Percentiles rank a stretch among this genome's conserved stretches.
Conservation (phyloP, 202 grass and related monocot species). For the Musa balbisiana region DNA sequence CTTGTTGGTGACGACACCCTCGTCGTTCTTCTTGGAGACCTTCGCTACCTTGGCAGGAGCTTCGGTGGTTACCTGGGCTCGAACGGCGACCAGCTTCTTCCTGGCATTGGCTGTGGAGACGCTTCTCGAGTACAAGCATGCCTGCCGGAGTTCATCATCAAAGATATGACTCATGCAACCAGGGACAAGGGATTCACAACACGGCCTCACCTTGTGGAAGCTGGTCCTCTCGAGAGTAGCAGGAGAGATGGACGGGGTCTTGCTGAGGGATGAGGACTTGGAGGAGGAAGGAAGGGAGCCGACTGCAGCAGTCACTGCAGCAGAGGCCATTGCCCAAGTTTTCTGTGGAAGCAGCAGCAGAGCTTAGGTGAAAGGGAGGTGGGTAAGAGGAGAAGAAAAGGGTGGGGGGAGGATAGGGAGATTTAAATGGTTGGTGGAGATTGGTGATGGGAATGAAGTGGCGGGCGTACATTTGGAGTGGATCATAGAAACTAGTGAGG, state of each 20-base stretch:
- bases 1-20: slow-evolving; percentile 66
- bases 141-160: background rate
- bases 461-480: slow-evolving; percentile 13
- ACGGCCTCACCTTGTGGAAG: slow-evolving; percentile 19
- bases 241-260: background rate
- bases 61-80: slow-evolving; percentile 52
- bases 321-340: slow-evolving; percentile 10
- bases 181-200: too few relatives aligned
- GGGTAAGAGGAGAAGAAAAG: background rate
- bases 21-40: slow-evolving; percentile 72
- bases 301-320: slow-evolving; percentile 35
- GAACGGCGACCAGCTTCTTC: slow-evolving; percentile 3
- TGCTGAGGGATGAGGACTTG: background rate
- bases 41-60: slow-evolving; percentile 44
- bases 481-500: background rate
- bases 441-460: slow-evolving; percentile 33
- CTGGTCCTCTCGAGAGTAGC: slow-evolving; percentile 21
- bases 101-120: slow-evolving; percentile 2
- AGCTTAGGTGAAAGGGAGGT: background rate
- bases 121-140: slow-evolving; percentile 9
- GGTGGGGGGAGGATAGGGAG: background rate
- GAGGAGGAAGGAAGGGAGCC: slow-evolving; percentile 31
- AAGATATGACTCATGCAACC: too few relatives aligned
- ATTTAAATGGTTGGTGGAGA: slow-evolving; percentile 43
- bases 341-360: background rate